These are phyloP conservation scores for Monosporozyma aerobia DNA, from an alignment of 805 yeast genomes.

Conservation along the genomic window DNA sequence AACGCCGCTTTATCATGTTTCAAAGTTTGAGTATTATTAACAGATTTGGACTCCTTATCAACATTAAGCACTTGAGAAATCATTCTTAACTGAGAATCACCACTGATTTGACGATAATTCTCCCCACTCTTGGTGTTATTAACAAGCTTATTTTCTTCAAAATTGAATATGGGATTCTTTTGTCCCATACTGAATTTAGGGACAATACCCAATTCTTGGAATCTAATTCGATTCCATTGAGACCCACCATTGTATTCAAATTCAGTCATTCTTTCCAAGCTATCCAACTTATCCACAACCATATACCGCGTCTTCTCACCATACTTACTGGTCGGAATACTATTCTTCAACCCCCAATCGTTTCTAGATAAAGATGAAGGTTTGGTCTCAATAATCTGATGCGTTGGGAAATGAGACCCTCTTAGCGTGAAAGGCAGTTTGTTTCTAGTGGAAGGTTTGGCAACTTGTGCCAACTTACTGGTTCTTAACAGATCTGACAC, in stretches of 20 bases:
- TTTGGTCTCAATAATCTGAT: slow-evolving; percentile 64
- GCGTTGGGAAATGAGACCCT: slow-evolving; percentile 42
- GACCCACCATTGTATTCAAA: slow-evolving; percentile 54
- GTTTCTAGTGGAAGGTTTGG: slow-evolving; percentile 7
- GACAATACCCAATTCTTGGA: slow-evolving; percentile 55
- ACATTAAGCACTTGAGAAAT: slow-evolving; percentile 6
- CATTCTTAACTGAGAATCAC: slow-evolving; percentile 6
- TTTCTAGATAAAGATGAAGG: slow-evolving; percentile 53
- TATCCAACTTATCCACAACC: slow-evolving; percentile 58
- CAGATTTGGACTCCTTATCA: background rate
- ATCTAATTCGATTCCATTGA: slow-evolving; percentile 52
- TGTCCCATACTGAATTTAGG: slow-evolving; percentile 19
- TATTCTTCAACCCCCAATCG: slow-evolving; percentile 68
- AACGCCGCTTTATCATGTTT: background rate
- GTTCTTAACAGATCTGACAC: slow-evolving; percentile 7
- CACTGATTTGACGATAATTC: background rate
- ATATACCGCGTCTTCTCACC: slow-evolving; percentile 43
- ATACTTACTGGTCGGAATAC: slow-evolving; percentile 44
- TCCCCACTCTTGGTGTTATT: slow-evolving; percentile 1
- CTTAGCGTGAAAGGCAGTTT: slow-evolving; percentile 3
- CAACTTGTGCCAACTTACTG: slow-evolving; percentile 31
- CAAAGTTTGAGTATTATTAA: background rate
- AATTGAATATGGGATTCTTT: slow-evolving; percentile 30
- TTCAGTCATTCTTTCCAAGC: slow-evolving; percentile 56
- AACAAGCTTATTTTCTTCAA: slow-evolving; percentile 1